phyloP scores from a whole-genome alignment of 2,329 filamentous ascomycete genomes.

The Capronia americana region DNA sequence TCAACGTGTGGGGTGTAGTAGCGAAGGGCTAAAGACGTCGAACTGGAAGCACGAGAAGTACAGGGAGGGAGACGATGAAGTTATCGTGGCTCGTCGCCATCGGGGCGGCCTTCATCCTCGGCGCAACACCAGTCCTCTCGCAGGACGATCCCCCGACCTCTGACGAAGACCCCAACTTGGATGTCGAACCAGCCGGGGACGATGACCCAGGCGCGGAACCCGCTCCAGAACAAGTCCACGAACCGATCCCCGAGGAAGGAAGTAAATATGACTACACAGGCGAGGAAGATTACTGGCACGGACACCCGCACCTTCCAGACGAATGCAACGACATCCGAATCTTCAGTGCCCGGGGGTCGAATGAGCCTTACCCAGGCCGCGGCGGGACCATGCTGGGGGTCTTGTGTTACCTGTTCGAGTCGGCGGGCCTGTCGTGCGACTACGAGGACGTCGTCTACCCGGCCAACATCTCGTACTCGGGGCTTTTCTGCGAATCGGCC shows the following conservation, averaged over 20 bases:
- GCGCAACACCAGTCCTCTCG: slow-evolving; percentile 20
- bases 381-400: slow-evolving; percentile 21
- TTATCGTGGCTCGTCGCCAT: slow-evolving; percentile 22
- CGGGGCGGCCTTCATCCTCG: slow-evolving; percentile 20
- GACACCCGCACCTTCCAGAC: slow-evolving; percentile 20
- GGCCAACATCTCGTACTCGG: slow-evolving; percentile 29
- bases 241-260: slow-evolving; percentile 9
- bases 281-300: slow-evolving; percentile 8
- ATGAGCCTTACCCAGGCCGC: slow-evolving; percentile 32
- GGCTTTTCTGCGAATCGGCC: slow-evolving; percentile 25
- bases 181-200: not conserved
- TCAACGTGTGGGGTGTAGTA: not conserved
- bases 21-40: slow-evolving; percentile 1
- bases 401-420: slow-evolving; percentile 21
- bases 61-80: slow-evolving; percentile 17
- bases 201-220: not conserved
- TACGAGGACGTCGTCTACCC: slow-evolving; percentile 33
- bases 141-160: slow-evolving; percentile 17
- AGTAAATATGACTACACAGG: slow-evolving; percentile 8
- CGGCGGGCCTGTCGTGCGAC: slow-evolving; percentile 26
- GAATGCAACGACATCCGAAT: slow-evolving; percentile 27
- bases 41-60: not conserved
- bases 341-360: slow-evolving; percentile 26
- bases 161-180: not conserved
- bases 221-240: not conserved